Conservation (phyloP, 148 eudicot genomes). For the Salicornia ramosissima region DNA sequence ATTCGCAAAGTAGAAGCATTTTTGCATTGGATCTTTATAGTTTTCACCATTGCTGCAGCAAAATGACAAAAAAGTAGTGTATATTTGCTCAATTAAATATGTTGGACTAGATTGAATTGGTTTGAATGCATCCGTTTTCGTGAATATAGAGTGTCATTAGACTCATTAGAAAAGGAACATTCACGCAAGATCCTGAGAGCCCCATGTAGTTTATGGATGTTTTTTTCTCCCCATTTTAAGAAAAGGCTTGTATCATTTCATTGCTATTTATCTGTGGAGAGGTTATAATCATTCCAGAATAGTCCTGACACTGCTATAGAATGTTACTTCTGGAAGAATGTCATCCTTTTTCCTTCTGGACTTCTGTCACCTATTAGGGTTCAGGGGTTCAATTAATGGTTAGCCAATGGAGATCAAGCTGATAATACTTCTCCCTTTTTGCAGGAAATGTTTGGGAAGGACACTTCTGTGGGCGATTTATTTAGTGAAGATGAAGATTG, state of each 20-base stretch:
- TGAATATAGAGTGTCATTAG: too few species aligned
- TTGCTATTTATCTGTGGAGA: background rate
- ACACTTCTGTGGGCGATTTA: slow-evolving; percentile 46
- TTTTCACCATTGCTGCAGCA: too few species aligned
- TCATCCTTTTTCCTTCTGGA: background rate
- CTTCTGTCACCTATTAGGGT: background rate
- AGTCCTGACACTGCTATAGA: background rate
- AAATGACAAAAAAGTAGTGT: too few species aligned
- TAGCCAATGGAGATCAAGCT: slow-evolving; percentile 3
- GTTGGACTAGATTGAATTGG: too few species aligned
- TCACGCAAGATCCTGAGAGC: too few species aligned
- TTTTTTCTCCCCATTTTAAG: too few species aligned
- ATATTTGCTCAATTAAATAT: too few species aligned
- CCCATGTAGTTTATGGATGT: too few species aligned
- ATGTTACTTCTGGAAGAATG: background rate
- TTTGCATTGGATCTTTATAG: too few species aligned
- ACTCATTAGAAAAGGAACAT: too few species aligned
- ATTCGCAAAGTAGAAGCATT: too few species aligned
- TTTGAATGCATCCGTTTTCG: too few species aligned
- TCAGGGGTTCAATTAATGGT: background rate
- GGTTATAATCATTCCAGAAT: background rate
- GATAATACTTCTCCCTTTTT: slow-evolving; percentile 11
- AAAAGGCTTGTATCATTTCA: background rate
- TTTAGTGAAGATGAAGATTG: slow-evolving; percentile 93
- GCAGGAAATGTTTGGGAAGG: slow-evolving; percentile 97